Evolutionary conservation across 768 basidiomycete species (phyloP).

Genomic region (Agaricus sinodeliciosus): DNA sequence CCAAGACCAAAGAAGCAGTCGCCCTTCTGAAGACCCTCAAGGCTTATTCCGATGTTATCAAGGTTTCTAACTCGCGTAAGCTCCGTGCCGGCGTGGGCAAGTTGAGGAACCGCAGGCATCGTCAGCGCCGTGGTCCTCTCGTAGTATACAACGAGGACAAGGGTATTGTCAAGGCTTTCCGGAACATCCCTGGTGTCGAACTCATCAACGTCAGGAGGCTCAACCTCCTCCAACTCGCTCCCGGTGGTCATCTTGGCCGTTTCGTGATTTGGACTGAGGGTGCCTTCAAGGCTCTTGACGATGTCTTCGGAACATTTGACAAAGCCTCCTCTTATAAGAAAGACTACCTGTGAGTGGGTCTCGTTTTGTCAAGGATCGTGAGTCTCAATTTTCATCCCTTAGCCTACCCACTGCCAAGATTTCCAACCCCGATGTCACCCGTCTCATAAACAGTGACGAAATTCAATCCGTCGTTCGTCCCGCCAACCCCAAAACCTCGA

Average conservation of each 20-base stretch:
- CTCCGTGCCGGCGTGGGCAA: constrained; percentile 97
- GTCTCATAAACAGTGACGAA: constrained; percentile 96
- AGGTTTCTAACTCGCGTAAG: constrained; percentile 96
- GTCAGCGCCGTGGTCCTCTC: constrained; percentile 96
- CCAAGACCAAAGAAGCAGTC: constrained; percentile 96
- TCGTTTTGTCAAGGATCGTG: not conserved
- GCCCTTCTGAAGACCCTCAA: constrained; percentile 84
- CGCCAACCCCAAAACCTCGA: constrained; percentile 76
- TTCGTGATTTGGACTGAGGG: constrained; percentile 99
- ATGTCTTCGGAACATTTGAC: constrained; percentile 93
- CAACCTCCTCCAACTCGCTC: constrained; percentile 98
- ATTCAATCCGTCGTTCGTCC: constrained; percentile 96
- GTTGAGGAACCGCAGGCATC: constrained; percentile 92
- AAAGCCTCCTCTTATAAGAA: constrained; percentile 83
- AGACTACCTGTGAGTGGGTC: constrained; percentile 65
- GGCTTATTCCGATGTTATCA: constrained; percentile 89
- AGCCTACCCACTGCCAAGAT: constrained; percentile 96
- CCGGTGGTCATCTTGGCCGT: constrained; percentile 97
- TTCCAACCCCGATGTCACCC: constrained; percentile 92
- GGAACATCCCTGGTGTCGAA: constrained; percentile 98
- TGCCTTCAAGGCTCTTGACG: constrained; percentile 89
- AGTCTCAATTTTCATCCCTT: not conserved
- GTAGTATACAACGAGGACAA: constrained; percentile 96
- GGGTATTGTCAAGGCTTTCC: constrained; percentile 97
- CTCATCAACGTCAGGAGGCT: constrained; percentile 88